These are phyloP conservation scores for Diddensiella caesifluorescens DNA, from an alignment of 805 yeast genomes.

Conservation along the genomic window DNA sequence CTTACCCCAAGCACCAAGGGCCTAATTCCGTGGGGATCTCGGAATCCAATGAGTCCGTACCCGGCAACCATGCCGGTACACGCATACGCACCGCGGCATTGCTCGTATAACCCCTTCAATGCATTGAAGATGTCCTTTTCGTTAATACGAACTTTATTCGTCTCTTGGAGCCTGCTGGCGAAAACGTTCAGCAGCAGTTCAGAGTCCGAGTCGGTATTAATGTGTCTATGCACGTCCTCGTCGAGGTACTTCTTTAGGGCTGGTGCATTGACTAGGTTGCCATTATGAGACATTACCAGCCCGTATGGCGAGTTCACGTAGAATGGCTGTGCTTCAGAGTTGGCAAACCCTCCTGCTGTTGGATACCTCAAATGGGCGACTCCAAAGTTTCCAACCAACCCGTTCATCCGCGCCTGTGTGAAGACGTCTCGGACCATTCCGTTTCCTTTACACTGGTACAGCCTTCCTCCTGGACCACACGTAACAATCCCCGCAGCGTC, in stretches of 20 bases:
- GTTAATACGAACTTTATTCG: slow-evolving; percentile 89
- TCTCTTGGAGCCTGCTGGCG: slow-evolving; percentile 85
- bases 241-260: slow-evolving; percentile 77
- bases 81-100: slow-evolving; percentile 95
- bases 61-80: slow-evolving; percentile 95
- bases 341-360: slow-evolving; percentile 94
- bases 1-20: slow-evolving; percentile 88
- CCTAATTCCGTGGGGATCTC: slow-evolving; percentile 96
- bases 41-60: slow-evolving; percentile 88
- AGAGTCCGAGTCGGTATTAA: slow-evolving; percentile 94
- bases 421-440: slow-evolving; percentile 99
- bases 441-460: slow-evolving; percentile 96
- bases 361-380: slow-evolving; percentile 93
- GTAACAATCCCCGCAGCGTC: slow-evolving; percentile 99
- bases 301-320: slow-evolving; percentile 98
- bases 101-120: slow-evolving; percentile 69
- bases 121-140: slow-evolving; percentile 86
- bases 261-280: slow-evolving; percentile 84
- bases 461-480: slow-evolving; percentile 87
- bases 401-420: slow-evolving; percentile 71
- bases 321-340: slow-evolving; percentile 97
- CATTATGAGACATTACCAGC: slow-evolving; percentile 84
- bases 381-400: slow-evolving; percentile 90
- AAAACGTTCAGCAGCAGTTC: slow-evolving; percentile 85
- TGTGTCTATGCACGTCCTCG: slow-evolving; percentile 92